Percentiles rank a stretch among this genome's conserved stretches.
These are phyloP conservation scores for Oryza australiensis DNA, from an alignment of 176 grass and related monocot genomes.

Conservation along the genomic window DNA sequence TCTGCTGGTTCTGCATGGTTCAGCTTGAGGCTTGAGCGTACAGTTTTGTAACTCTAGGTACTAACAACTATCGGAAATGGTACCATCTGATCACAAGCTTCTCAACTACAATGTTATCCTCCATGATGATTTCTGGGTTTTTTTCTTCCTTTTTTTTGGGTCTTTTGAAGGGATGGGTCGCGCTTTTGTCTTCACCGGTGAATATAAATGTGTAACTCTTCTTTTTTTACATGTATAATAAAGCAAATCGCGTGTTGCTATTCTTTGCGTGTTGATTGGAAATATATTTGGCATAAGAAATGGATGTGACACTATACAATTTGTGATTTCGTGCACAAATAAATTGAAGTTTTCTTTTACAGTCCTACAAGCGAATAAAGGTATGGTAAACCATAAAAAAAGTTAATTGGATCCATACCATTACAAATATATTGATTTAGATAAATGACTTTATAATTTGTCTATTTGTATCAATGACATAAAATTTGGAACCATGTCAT, in stretches of 20 bases:
- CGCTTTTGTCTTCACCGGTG: not conserved
- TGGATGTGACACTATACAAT: not conserved
- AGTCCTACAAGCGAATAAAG: not conserved
- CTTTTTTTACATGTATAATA: not conserved
- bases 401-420: no score
- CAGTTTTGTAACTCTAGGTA: no score
- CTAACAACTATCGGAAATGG: no score
- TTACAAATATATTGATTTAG: no score
- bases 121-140: not conserved
- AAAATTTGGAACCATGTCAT: no score
- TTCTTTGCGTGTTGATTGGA: not conserved
- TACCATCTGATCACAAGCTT: not conserved
- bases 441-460: no score
- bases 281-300: not conserved
- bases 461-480: no score
- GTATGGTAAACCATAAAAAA: no score
- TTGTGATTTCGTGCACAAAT: not conserved
- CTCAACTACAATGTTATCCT: not conserved
- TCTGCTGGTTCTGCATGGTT: no score
- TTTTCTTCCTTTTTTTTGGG: not conserved
- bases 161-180: not conserved
- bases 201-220: not conserved
- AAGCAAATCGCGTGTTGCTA: not conserved
- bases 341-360: not conserved
- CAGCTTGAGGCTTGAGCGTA: no score